Conservation (phyloP, 495 filamentous ascomycete genomes). For the Penicillium manginii region DNA sequence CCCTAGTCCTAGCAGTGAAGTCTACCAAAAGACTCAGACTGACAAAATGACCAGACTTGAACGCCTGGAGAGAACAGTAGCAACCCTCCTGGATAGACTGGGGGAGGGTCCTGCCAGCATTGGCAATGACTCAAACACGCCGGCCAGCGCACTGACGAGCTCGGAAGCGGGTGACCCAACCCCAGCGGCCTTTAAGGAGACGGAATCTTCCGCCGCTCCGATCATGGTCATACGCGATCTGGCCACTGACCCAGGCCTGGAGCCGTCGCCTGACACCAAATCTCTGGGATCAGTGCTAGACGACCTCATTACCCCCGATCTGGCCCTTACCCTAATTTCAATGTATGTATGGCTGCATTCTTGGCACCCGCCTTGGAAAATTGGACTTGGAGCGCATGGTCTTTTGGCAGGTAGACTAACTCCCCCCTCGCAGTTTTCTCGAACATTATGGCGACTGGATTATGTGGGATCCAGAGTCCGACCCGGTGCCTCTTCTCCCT, state of each 20-base stretch:
- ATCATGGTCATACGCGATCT: slow-evolving; percentile 41
- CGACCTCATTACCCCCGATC: slow-evolving; percentile 26
- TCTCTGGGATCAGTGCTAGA: slow-evolving; percentile 20
- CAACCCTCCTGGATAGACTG: slow-evolving; percentile 37
- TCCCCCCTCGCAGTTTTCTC: slow-evolving; percentile 18
- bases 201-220: slow-evolving; percentile 35
- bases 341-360: slow-evolving; percentile 23
- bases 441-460: slow-evolving; percentile 51
- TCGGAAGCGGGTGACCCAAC: slow-evolving; percentile 11
- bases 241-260: slow-evolving; percentile 33
- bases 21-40: not conserved
- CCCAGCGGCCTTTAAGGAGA: slow-evolving; percentile 15
- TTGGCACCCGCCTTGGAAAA: not conserved
- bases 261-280: slow-evolving; percentile 27
- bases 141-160: slow-evolving; percentile 20
- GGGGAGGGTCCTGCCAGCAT: slow-evolving; percentile 25
- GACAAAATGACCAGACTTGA: slow-evolving; percentile 33
- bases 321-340: slow-evolving; percentile 25
- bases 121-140: slow-evolving; percentile 14
- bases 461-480: slow-evolving; percentile 33
- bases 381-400: not conserved
- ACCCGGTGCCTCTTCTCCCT: slow-evolving; percentile 27
- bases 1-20: not conserved
- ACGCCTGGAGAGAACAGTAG: slow-evolving; percentile 40
- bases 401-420: not conserved